Conservation (phyloP, 2,329 filamentous ascomycete species). For the Fusarium fujikuroi region DNA sequence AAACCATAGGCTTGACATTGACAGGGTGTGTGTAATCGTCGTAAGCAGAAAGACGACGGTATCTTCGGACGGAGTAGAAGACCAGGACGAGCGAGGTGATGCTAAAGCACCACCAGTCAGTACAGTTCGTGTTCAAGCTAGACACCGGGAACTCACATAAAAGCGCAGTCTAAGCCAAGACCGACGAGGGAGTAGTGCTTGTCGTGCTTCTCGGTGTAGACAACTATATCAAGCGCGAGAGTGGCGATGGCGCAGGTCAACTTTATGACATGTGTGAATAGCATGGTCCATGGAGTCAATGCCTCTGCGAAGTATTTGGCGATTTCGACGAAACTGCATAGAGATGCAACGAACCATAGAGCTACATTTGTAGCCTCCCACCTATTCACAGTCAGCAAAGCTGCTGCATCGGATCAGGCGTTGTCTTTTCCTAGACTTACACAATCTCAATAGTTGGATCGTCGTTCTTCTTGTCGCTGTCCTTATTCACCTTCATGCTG, state of each 20-base stretch:
- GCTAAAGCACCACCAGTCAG: slow-evolving; percentile 17
- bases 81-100: slow-evolving; percentile 56
- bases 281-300: slow-evolving; percentile 65
- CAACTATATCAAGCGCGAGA: slow-evolving; percentile 62
- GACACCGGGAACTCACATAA: slow-evolving; percentile 56
- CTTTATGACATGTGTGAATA: slow-evolving; percentile 63
- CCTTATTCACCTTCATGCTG: slow-evolving; percentile 57
- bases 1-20: slow-evolving; percentile 63
- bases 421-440: slow-evolving; percentile 52
- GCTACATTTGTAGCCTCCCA: slow-evolving; percentile 66
- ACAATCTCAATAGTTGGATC: slow-evolving; percentile 60
- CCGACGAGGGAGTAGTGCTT: slow-evolving; percentile 60
- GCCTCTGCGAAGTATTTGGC: slow-evolving; percentile 59
- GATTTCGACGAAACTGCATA: slow-evolving; percentile 60
- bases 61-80: slow-evolving; percentile 59
- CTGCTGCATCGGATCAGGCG: not conserved
- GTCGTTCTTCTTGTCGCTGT: slow-evolving; percentile 52
- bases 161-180: slow-evolving; percentile 58
- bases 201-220: slow-evolving; percentile 59
- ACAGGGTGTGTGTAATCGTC: slow-evolving; percentile 62
- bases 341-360: slow-evolving; percentile 59
- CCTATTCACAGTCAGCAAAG: slow-evolving; percentile 46
- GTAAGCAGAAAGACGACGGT: slow-evolving; percentile 59
- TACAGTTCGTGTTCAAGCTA: not conserved
- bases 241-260: slow-evolving; percentile 58